These are phyloP conservation scores for Simplicillium aogashimaense DNA, from an alignment of 2,329 filamentous ascomycete species.

Conservation along the genomic window DNA sequence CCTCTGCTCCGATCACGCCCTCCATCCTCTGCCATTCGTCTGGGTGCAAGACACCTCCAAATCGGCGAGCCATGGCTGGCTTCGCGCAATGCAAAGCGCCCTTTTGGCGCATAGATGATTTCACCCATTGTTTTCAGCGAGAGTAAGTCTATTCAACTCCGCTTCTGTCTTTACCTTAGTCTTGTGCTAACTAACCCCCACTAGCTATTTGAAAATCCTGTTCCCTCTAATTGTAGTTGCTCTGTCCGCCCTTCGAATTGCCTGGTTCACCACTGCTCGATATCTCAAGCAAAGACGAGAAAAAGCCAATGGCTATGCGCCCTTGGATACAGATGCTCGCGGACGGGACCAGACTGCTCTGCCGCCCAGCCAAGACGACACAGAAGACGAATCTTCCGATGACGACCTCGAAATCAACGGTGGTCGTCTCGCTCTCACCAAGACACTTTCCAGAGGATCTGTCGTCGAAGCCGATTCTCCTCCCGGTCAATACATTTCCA, in stretches of 20 bases:
- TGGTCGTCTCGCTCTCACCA: slow-evolving; percentile 46
- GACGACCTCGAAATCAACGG: slow-evolving; percentile 45
- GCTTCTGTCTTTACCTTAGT: background rate
- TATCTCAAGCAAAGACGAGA: slow-evolving; percentile 34
- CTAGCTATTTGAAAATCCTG: slow-evolving; percentile 44
- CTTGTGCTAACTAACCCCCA: slow-evolving; percentile 1
- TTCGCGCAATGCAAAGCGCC: background rate
- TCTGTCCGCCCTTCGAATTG: slow-evolving; percentile 59
- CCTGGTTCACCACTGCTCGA: slow-evolving; percentile 45
- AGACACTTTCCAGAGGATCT: slow-evolving; percentile 52
- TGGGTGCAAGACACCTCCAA: background rate
- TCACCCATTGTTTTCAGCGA: background rate
- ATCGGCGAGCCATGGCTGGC: background rate
- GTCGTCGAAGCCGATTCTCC: slow-evolving; percentile 68
- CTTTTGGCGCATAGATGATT: background rate
- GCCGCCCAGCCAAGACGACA: slow-evolving; percentile 32
- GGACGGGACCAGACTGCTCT: slow-evolving; percentile 40
- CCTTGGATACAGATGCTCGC: slow-evolving; percentile 33
- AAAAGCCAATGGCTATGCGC: slow-evolving; percentile 44
- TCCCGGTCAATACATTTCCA: slow-evolving; percentile 57
- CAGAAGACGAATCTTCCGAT: slow-evolving; percentile 23
- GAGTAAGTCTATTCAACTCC: background rate
- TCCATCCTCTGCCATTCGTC: background rate
- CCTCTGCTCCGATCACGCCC: too few species aligned
- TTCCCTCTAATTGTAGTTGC: slow-evolving; percentile 65